phyloP scores from a whole-genome alignment of 2,329 filamentous ascomycete species.

The Tolypocladium inflatum region DNA sequence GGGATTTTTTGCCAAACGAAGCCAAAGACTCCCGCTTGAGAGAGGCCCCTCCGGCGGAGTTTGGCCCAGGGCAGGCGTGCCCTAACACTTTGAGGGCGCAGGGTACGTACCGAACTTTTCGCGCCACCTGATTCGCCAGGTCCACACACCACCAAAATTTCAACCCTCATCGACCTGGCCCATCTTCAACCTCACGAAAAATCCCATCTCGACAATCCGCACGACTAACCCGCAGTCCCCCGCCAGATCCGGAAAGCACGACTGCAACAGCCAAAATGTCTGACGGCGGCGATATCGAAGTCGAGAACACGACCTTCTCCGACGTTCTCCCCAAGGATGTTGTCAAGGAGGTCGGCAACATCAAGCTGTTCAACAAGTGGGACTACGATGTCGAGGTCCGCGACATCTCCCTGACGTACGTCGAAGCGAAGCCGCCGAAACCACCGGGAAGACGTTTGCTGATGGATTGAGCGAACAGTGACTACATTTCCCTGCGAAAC shows the following conservation, averaged over 20 bases:
- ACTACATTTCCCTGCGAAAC: slow-evolving; percentile 99
- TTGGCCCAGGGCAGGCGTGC: slow-evolving; percentile 31
- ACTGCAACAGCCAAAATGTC: slow-evolving; percentile 62
- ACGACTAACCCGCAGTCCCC: slow-evolving; percentile 27
- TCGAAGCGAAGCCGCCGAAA: slow-evolving; percentile 9
- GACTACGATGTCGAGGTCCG: slow-evolving; percentile 98
- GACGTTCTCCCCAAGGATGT: slow-evolving; percentile 89
- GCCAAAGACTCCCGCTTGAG: slow-evolving; percentile 19
- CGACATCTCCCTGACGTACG: slow-evolving; percentile 98
- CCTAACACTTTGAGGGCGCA: slow-evolving; percentile 23
- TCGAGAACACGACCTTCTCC: slow-evolving; percentile 67
- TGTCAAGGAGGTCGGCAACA: slow-evolving; percentile 75
- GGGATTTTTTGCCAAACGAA: slow-evolving; percentile 18
- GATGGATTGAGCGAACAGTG: slow-evolving; percentile 48
- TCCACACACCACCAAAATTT: slow-evolving; percentile 26
- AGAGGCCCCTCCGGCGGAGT: slow-evolving; percentile 13
- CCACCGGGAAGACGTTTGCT: slow-evolving; percentile 11
- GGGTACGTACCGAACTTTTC: slow-evolving; percentile 18
- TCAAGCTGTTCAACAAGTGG: slow-evolving; percentile 98
- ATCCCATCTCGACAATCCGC: slow-evolving; percentile 27
- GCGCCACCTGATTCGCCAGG: slow-evolving; percentile 24
- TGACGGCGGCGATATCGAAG: slow-evolving; percentile 90
- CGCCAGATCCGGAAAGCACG: slow-evolving; percentile 26
- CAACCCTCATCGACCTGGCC: slow-evolving; percentile 20
- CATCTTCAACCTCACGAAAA: slow-evolving; percentile 25